Conservation (phyloP, 169 alveolate species). For the Amoebophrya sp. region DNA sequence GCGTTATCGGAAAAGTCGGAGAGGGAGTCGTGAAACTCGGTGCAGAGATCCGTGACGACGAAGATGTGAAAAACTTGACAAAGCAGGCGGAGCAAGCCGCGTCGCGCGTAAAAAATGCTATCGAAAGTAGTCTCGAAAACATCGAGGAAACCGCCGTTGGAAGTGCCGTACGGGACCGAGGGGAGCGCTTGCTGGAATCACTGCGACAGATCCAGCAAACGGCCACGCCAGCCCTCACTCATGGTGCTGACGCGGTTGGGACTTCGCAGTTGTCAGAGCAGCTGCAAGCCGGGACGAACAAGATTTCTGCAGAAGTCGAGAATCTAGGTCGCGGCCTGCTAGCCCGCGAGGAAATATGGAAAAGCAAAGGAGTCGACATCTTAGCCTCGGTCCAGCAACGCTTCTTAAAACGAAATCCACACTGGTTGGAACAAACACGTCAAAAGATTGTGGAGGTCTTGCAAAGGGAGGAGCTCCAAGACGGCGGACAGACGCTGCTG, state of each 20-base stretch:
- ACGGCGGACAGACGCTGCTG: too few relatives aligned
- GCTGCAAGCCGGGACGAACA: not conserved
- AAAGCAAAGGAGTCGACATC: not conserved
- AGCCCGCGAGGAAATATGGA: not conserved
- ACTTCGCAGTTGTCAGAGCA: not conserved
- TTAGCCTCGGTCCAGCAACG: constrained; percentile 3
- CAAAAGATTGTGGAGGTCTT: not conserved
- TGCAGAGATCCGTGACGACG: not conserved
- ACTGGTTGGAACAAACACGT: not conserved
- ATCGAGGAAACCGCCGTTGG: not conserved
- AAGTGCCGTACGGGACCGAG: not conserved
- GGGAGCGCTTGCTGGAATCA: not conserved
- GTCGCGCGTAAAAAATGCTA: not conserved
- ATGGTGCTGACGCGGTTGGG: too few relatives aligned
- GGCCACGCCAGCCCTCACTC: not conserved
- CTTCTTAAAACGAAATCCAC: not conserved
- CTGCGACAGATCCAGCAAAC: not conserved
- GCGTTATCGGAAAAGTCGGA: not conserved
- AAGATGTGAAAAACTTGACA: not conserved
- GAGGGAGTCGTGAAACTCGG: not conserved
- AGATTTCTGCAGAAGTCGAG: not conserved
- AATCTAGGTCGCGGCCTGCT: not conserved
- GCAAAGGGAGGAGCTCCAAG: not conserved
- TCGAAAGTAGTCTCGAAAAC: not conserved
- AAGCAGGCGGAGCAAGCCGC: not conserved